A percentile compares a stretch with the other conserved stretches of the same genome.
These are phyloP conservation scores for Inonotus hispidus DNA, from an alignment of 1,284 basidiomycete species.

Conservation along the genomic window DNA sequence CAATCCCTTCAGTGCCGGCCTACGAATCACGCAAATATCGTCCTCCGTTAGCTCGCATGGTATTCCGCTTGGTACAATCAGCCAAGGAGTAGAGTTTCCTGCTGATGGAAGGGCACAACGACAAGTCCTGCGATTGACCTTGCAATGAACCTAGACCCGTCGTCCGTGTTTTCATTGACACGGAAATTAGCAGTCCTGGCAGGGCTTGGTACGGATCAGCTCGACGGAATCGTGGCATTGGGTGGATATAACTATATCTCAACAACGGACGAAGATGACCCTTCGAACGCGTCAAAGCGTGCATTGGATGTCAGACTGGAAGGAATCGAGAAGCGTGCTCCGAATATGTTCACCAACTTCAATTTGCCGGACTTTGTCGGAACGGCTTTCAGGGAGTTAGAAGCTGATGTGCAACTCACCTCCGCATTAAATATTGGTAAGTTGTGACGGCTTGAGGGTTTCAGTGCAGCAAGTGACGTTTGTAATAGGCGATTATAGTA, in stretches of 20 bases:
- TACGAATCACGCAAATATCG: conserved; percentile 58
- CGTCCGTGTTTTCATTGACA: conserved; percentile 67
- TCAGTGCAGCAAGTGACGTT: not conserved
- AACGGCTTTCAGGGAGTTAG: conserved; percentile 59
- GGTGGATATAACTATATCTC: conserved; percentile 62
- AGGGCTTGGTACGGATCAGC: conserved; percentile 52
- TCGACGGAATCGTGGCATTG: conserved; percentile 67
- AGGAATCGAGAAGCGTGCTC: conserved; percentile 20
- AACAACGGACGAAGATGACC: conserved; percentile 33
- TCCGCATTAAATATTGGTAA: conserved; percentile 56
- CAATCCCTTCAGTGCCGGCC: conserved; percentile 65
- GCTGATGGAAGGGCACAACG: conserved; percentile 51
- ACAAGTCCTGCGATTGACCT: conserved; percentile 57
- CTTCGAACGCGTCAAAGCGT: conserved; percentile 1
- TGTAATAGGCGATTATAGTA: conserved; percentile 55
- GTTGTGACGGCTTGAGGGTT: not conserved
- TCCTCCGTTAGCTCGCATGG: conserved; percentile 63
- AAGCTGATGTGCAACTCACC: conserved; percentile 56
- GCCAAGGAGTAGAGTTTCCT: conserved; percentile 48
- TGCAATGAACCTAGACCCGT: conserved; percentile 67
- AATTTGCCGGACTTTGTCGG: conserved; percentile 63
- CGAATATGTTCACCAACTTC: conserved; percentile 47
- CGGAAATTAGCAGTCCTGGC: conserved; percentile 62
- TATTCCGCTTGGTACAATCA: conserved; percentile 61
- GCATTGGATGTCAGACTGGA: not conserved